Conservation (phyloP, 768 basidiomycete species). For the Mycena epipterygia region DNA sequence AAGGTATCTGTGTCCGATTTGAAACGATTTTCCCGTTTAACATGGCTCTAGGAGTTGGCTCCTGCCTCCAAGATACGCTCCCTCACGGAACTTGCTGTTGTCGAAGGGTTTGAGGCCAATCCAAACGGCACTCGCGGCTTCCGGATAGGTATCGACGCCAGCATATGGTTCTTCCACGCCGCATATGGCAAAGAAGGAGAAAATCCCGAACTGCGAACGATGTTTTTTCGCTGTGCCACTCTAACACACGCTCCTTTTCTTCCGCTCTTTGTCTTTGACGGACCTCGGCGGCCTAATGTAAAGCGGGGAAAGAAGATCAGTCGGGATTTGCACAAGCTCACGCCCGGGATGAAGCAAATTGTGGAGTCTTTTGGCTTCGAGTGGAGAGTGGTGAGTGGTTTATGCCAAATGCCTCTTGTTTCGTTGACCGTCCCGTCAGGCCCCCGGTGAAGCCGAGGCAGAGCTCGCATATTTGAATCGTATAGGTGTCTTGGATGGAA, state of each 20-base stretch:
- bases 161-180: conserved; percentile 88
- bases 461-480: conserved; percentile 90
- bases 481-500: conserved; percentile 86
- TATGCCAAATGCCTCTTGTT: conserved; percentile 39
- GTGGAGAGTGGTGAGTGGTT: conserved; percentile 70
- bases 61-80: conserved; percentile 82
- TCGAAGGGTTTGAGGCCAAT: conserved; percentile 82
- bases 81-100: conserved; percentile 80
- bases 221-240: conserved; percentile 87
- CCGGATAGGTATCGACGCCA: conserved; percentile 88
- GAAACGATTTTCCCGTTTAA: not conserved
- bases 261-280: conserved; percentile 94
- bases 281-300: conserved; percentile 83
- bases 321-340: conserved; percentile 72
- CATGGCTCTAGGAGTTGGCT: conserved; percentile 17
- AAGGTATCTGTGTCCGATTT: conserved; percentile 17
- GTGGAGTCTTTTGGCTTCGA: conserved; percentile 87
- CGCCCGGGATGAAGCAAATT: conserved; percentile 82
- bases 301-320: conserved; percentile 85
- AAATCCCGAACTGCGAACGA: conserved; percentile 88
- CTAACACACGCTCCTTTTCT: conserved; percentile 85
- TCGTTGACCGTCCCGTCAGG: conserved; percentile 59
- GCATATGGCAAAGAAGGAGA: conserved; percentile 84
- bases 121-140: conserved; percentile 76
- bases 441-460: conserved; percentile 96